Evolutionary conservation across 305 asterid species (phyloP).

Genomic region (Fraxinus xanthoxyloides): DNA sequence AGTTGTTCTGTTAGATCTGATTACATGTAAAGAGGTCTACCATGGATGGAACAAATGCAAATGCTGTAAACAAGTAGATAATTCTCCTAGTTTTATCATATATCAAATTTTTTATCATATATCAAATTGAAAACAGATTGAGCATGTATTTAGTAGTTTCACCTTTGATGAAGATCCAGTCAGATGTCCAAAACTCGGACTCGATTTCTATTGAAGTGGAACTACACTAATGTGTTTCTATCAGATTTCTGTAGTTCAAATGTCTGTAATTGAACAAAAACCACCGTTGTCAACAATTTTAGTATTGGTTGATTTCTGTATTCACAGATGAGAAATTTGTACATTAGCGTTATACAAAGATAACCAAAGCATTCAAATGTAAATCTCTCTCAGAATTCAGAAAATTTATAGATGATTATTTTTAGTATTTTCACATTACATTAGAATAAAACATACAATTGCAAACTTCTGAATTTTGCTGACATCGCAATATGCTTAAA

Average conservation of each 20-base stretch:
- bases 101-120: no score
- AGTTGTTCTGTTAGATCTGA: constrained; percentile 49
- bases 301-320: neutral
- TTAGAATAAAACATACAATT: neutral
- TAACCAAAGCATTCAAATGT: neutral
- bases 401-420: no score
- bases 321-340: neutral
- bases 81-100: constrained; percentile 60
- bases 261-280: neutral
- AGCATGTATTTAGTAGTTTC: constrained; percentile 50
- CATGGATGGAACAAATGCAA: constrained; percentile 20
- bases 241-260: neutral
- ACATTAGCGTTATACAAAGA: neutral
- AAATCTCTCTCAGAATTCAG: no score
- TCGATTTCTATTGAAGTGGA: constrained; percentile 26
- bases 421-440: neutral
- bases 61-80: constrained; percentile 33
- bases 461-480: neutral
- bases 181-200: constrained; percentile 39
- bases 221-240: neutral
- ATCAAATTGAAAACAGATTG: constrained; percentile 39
- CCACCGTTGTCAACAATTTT: neutral
- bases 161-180: constrained; percentile 46
- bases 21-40: constrained; percentile 50
- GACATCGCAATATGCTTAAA: neutral